A percentile compares a stretch with the other conserved stretches of the same genome.
phyloP scores from a whole-genome alignment of 2,329 filamentous ascomycete species.

The Hirsutella minnesotensis region DNA sequence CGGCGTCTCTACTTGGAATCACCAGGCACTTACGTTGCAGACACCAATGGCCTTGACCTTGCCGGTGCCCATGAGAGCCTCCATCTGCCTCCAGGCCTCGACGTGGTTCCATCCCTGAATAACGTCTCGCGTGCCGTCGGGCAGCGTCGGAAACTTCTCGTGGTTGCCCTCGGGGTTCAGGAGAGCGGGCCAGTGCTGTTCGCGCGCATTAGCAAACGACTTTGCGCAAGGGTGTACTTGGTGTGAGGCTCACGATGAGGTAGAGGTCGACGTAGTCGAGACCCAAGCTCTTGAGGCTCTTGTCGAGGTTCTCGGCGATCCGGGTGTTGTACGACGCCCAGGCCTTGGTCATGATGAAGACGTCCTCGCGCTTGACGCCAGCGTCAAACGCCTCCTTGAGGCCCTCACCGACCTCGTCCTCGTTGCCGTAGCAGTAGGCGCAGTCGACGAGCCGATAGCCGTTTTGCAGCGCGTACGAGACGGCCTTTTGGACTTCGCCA shows the following conservation, averaged over 20 bases:
- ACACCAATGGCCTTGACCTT: constrained; percentile 44
- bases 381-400: constrained; percentile 59
- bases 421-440: constrained; percentile 70
- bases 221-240: too few relatives aligned
- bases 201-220: background rate
- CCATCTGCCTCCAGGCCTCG: constrained; percentile 68
- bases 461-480: constrained; percentile 43
- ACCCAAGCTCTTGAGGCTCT: constrained; percentile 61
- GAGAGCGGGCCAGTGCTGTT: constrained; percentile 69
- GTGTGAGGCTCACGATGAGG: constrained; percentile 51
- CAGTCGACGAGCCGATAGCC: constrained; percentile 56
- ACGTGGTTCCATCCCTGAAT: constrained; percentile 57
- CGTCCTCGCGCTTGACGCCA: constrained; percentile 63
- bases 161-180: constrained; percentile 70
- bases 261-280: constrained; percentile 74
- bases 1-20: too few relatives aligned
- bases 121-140: constrained; percentile 65
- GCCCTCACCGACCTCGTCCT: constrained; percentile 70
- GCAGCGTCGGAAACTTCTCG: constrained; percentile 61
- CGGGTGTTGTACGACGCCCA: constrained; percentile 71
- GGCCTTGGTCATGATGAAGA: constrained; percentile 78
- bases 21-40: constrained; percentile 32
- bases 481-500: constrained; percentile 46
- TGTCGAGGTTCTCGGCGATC: constrained; percentile 57
- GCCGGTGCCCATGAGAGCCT: constrained; percentile 48